Conservation (phyloP, 1,284 basidiomycete species). For the Ceratobasidium sp. region DNA sequence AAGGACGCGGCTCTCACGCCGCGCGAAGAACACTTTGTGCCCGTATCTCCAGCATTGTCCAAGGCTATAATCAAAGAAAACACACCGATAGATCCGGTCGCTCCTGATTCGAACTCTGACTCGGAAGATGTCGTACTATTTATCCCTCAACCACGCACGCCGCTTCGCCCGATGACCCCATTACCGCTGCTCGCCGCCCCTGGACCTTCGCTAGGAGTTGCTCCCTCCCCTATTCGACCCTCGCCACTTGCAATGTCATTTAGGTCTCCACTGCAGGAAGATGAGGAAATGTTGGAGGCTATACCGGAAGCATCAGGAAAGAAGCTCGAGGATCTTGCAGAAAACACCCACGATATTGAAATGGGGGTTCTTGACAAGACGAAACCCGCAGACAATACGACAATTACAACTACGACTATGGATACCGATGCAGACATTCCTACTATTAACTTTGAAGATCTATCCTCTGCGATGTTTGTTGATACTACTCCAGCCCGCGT, state of each 20-base stretch:
- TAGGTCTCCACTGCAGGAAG: constrained; percentile 12
- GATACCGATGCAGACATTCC: constrained; percentile 13
- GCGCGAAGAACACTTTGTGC: constrained; percentile 19
- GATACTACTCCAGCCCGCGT: constrained; percentile 34
- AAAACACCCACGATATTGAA: neutral
- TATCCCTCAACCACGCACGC: constrained; percentile 34
- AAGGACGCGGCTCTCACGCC: constrained; percentile 42
- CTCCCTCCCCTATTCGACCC: constrained; percentile 33
- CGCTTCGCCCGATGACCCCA: constrained; percentile 24
- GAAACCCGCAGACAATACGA: neutral
- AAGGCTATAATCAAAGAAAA: constrained; percentile 13
- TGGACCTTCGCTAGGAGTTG: constrained; percentile 4
- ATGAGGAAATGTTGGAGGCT: constrained; percentile 15
- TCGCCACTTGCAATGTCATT: constrained; percentile 36
- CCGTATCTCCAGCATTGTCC: constrained; percentile 4
- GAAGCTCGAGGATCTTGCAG: neutral
- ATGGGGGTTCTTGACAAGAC: neutral
- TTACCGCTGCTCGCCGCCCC: constrained; percentile 24
- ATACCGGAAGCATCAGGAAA: neutral
- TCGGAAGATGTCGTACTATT: constrained; percentile 37
- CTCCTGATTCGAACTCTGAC: constrained; percentile 38
- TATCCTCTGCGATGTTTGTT: constrained; percentile 37
- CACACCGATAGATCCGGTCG: neutral
- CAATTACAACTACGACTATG: neutral
- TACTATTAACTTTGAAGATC: constrained; percentile 36